Evolutionary conservation across 768 basidiomycete species (phyloP).

Genomic region (Sutorius australiensis): DNA sequence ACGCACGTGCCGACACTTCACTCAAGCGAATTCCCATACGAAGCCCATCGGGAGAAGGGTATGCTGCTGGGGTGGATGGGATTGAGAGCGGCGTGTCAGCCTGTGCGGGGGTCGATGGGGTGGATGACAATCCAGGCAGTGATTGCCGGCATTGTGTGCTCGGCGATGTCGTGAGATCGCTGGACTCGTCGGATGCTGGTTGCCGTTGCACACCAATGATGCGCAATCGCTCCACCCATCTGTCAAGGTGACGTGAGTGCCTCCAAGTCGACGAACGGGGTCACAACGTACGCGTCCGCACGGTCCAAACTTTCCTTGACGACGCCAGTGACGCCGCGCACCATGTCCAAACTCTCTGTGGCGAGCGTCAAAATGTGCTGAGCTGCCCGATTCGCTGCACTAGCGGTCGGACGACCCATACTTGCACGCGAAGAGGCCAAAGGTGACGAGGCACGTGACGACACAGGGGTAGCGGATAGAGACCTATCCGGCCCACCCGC

Average conservation of each 20-base stretch:
- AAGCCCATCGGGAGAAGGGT: constrained; percentile 26
- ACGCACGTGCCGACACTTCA: constrained; percentile 28
- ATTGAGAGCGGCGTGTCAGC: constrained; percentile 24
- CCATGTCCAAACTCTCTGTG: constrained; percentile 91
- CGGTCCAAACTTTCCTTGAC: constrained; percentile 84
- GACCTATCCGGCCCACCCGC: constrained; percentile 34
- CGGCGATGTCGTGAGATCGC: constrained; percentile 7
- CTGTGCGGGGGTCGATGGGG: constrained; percentile 31
- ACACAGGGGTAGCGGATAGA: constrained; percentile 28
- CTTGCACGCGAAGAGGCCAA: constrained; percentile 22
- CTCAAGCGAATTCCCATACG: constrained; percentile 23
- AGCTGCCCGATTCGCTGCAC: constrained; percentile 68
- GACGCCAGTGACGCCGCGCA: constrained; percentile 82
- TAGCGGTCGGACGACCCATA: constrained; percentile 37
- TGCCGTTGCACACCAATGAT: constrained; percentile 70
- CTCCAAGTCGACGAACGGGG: not conserved
- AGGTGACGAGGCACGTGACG: constrained; percentile 36
- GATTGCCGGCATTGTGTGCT: constrained; percentile 14
- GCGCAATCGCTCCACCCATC: constrained; percentile 81
- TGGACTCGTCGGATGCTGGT: constrained; percentile 18
- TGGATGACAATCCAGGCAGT: constrained; percentile 29
- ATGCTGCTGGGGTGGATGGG: constrained; percentile 28
- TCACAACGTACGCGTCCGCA: constrained; percentile 68
- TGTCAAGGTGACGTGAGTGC: constrained; percentile 25
- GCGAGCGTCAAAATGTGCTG: constrained; percentile 80